Evolutionary conservation across 306 rosid species (phyloP).

Genomic region (Elaeagnus macrophylla): DNA sequence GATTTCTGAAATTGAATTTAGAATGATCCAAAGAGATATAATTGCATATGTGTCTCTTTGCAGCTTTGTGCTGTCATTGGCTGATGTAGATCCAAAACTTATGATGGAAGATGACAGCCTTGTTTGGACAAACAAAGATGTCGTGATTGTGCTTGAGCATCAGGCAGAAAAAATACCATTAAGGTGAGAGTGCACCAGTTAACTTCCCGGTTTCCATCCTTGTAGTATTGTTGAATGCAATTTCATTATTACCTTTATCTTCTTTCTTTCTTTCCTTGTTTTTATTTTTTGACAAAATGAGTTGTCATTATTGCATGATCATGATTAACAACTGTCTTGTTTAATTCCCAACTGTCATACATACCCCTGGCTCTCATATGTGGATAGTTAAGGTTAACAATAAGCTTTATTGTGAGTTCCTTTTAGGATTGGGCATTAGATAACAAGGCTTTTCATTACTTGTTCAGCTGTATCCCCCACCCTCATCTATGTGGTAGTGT

Average conservation of each 20-base stretch:
- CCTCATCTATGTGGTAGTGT: neutral
- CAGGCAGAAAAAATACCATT: slow-evolving; percentile 75
- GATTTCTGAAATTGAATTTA: slow-evolving; percentile 2
- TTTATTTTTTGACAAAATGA: neutral
- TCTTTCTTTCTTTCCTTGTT: neutral
- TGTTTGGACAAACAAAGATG: slow-evolving; percentile 91
- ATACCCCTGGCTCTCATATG: neutral
- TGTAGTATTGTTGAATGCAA: neutral
- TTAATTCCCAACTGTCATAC: neutral
- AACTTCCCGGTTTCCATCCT: neutral
- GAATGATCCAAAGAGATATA: neutral
- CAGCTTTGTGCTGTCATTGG: slow-evolving; percentile 90
- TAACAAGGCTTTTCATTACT: neutral
- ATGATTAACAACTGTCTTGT: too few relatives aligned
- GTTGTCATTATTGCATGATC: too few relatives aligned
- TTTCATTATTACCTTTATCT: neutral
- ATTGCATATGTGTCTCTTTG: slow-evolving; percentile 12
- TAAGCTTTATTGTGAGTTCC: neutral
- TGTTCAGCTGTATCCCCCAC: neutral
- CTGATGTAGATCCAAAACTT: slow-evolving; percentile 83
- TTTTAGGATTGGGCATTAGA: neutral
- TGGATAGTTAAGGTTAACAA: neutral
- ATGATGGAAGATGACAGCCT: slow-evolving; percentile 95
- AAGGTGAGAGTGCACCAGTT: neutral
- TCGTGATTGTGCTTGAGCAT: slow-evolving; percentile 92